Conservation (phyloP, 345 rosid genomes). For the Durio zibethinus region DNA sequence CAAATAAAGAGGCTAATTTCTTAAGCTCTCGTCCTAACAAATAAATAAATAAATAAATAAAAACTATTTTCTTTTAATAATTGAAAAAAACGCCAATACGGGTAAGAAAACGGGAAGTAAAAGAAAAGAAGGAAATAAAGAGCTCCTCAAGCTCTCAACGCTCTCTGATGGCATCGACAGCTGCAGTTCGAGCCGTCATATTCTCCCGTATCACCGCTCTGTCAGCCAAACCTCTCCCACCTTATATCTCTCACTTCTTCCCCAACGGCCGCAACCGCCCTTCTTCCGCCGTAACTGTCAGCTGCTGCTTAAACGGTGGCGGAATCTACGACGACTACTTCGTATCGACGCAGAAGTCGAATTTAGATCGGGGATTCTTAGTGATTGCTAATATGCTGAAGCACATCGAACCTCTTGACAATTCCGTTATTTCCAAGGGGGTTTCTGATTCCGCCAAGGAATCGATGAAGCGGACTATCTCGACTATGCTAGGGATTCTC, state of each 20-base stretch:
- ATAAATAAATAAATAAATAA: no score
- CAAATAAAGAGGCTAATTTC: background rate
- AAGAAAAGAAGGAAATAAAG: background rate
- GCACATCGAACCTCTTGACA: slow-evolving; percentile 78
- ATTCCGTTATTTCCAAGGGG: slow-evolving; percentile 66
- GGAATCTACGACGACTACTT: slow-evolving; percentile 73
- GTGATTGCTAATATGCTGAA: slow-evolving; percentile 80
- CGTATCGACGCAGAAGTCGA: slow-evolving; percentile 72
- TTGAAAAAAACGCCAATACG: background rate
- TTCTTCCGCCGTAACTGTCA: slow-evolving; percentile 28
- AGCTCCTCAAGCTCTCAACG: slow-evolving; percentile 2
- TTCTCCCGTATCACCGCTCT: slow-evolving; percentile 39
- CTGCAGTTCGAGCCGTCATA: slow-evolving; percentile 51
- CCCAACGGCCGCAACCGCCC: slow-evolving; percentile 26
- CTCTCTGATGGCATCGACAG: slow-evolving; percentile 49
- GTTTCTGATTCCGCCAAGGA: slow-evolving; percentile 84
- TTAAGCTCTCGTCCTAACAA: background rate
- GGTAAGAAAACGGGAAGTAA: background rate
- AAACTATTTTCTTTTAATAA: no score
- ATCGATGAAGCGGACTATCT: slow-evolving; percentile 90
- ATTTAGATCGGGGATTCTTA: slow-evolving; percentile 61
- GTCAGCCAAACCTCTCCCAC: slow-evolving; percentile 26
- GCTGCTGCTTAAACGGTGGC: slow-evolving; percentile 68
- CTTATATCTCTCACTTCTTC: slow-evolving; percentile 16
- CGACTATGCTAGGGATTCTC: slow-evolving; percentile 85